Evolutionary conservation across 2,329 filamentous ascomycete species (phyloP).

Genomic region (Apiospora koreana): DNA sequence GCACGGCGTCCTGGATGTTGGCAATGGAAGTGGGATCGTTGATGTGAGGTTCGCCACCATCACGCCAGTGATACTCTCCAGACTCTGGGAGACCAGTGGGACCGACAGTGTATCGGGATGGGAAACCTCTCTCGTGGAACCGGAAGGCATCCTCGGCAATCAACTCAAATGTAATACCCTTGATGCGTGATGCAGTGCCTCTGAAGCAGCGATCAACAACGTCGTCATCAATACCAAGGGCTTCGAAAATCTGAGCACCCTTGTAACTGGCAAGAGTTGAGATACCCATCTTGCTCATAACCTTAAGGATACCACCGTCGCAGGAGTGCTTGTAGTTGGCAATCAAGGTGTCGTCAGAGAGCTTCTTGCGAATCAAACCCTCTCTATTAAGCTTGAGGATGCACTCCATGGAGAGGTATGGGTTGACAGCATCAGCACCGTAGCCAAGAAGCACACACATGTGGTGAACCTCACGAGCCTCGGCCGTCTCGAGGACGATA

Average conservation of each 20-base stretch:
- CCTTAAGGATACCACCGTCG: conserved; percentile 94
- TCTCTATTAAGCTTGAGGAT: conserved; percentile 96
- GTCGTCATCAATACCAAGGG: conserved; percentile 86
- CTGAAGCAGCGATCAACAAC: conserved; percentile 95
- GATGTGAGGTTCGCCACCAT: conserved; percentile 91
- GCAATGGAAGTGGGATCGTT: conserved; percentile 95
- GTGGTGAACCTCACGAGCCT: conserved; percentile 96
- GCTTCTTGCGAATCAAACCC: conserved; percentile 86
- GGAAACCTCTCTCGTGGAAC: conserved; percentile 92
- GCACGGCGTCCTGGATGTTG: conserved; percentile 94
- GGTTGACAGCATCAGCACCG: conserved; percentile 91
- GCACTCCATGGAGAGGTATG: conserved; percentile 93
- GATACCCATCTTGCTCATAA: conserved; percentile 99
- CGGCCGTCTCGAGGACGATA: conserved; percentile 86
- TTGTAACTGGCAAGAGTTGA: conserved; percentile 96
- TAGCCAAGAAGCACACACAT: conserved; percentile 98
- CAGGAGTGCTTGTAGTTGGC: conserved; percentile 97
- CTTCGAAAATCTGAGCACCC: conserved; percentile 96
- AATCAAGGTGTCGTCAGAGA: conserved; percentile 79
- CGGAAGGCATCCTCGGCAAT: conserved; percentile 94
- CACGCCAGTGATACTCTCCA: conserved; percentile 97
- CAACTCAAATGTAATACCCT: conserved; percentile 88
- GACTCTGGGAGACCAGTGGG: conserved; percentile 85
- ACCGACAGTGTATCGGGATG: conserved; percentile 73
- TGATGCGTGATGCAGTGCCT: conserved; percentile 91